A percentile compares a stretch with the other conserved stretches of the same genome.
These are phyloP conservation scores for Pleurotus ostreatus DNA, from an alignment of 768 basidiomycete genomes.

Conservation along the genomic window DNA sequence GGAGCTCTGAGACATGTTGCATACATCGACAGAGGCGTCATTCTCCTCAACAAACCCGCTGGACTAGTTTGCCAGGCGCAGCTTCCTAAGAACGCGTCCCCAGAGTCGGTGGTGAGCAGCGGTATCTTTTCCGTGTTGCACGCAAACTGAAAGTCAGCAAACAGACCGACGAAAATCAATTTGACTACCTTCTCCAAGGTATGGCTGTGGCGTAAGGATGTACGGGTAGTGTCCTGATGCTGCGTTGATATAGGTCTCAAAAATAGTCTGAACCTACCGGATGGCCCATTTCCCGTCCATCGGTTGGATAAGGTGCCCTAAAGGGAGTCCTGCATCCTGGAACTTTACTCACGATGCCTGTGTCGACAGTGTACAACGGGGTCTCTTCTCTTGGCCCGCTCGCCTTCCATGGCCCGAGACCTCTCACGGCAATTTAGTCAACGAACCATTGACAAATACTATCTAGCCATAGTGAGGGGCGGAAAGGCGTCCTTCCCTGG, in stretches of 20 bases:
- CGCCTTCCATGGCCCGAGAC: constrained; percentile 35
- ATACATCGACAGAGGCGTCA: constrained; percentile 50
- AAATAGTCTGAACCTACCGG: constrained; percentile 21
- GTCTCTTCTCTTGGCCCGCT: constrained; percentile 51
- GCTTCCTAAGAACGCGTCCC: constrained; percentile 16
- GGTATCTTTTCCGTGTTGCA: background rate
- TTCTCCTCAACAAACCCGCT: constrained; percentile 60
- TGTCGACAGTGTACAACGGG: constrained; percentile 55
- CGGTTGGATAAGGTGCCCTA: constrained; percentile 59
- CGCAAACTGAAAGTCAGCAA: constrained; percentile 1
- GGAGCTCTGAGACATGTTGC: constrained; percentile 20
- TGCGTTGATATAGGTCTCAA: background rate
- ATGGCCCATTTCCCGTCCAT: constrained; percentile 44
- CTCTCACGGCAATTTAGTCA: constrained; percentile 52
- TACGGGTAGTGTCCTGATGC: too few relatives aligned
- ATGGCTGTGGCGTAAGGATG: background rate
- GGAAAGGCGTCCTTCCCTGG: constrained; percentile 40
- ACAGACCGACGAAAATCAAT: constrained; percentile 14
- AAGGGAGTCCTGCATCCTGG: background rate
- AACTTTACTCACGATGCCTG: background rate
- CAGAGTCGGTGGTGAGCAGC: background rate
- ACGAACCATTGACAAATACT: constrained; percentile 49
- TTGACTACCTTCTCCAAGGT: constrained; percentile 34
- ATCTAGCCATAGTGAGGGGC: constrained; percentile 61
- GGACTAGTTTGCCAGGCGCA: constrained; percentile 48